phyloP scores from a whole-genome alignment of 2,329 filamentous ascomycete species.

The Leptographium lundbergii region DNA sequence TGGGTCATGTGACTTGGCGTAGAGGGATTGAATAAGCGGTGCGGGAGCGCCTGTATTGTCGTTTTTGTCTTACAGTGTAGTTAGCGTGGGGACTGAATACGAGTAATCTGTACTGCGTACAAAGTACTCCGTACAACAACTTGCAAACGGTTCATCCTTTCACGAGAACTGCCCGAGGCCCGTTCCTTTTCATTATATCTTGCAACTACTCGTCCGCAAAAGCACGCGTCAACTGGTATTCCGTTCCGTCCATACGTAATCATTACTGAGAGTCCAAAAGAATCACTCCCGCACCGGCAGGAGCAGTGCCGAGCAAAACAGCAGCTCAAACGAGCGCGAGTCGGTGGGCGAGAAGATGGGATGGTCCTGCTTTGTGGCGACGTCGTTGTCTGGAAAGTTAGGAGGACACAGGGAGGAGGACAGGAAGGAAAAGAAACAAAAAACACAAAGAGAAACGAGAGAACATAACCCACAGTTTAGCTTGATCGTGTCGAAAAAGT shows the following conservation, averaged over 20 bases:
- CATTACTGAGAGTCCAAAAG: not conserved
- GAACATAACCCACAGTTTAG: conserved; percentile 38
- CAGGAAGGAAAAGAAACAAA: not conserved
- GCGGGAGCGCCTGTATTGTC: too few species aligned
- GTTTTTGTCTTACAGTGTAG: too few species aligned
- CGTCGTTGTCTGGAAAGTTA: conserved; percentile 21
- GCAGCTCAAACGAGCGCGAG: conserved; percentile 32
- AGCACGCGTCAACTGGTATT: not conserved
- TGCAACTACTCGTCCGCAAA: not conserved
- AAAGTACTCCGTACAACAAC: too few species aligned
- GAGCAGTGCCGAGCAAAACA: conserved; percentile 30
- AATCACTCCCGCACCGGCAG: conserved; percentile 17
- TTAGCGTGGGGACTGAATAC: too few species aligned
- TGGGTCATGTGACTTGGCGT: too few species aligned
- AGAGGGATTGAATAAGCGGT: too few species aligned
- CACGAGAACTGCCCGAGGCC: too few species aligned
- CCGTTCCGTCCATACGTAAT: not conserved
- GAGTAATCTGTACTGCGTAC: too few species aligned
- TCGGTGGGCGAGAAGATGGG: conserved; percentile 37
- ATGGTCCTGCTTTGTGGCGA: conserved; percentile 34
- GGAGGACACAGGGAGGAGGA: not conserved
- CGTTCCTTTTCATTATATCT: not conserved
- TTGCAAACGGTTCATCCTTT: too few species aligned
- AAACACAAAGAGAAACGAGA: not conserved
- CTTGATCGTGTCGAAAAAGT: conserved; percentile 43